Conservation (phyloP, 352 stramenopile species). For the Globisporangium okanoganense region DNA sequence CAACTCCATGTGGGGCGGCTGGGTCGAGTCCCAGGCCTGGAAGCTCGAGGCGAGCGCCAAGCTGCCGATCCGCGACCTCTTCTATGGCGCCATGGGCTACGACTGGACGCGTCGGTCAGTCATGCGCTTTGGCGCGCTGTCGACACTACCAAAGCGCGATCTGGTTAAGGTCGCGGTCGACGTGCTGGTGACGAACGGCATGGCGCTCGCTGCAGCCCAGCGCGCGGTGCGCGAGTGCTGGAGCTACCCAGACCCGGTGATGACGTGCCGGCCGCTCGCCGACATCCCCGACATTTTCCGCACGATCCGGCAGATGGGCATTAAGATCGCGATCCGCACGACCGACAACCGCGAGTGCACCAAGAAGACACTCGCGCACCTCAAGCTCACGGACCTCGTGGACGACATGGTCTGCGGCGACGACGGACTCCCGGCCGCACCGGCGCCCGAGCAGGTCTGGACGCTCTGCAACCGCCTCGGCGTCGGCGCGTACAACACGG, state of each 20-base stretch:
- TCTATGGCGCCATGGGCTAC: conserved; percentile 34
- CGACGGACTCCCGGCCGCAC: conserved; percentile 32
- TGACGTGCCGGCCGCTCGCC: conserved; percentile 21
- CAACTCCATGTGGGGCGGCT: conserved; percentile 41
- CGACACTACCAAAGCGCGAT: conserved; percentile 29
- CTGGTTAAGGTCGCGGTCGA: conserved; percentile 24
- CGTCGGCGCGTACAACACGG: conserved; percentile 31
- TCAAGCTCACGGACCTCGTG: conserved; percentile 29
- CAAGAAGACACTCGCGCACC: conserved; percentile 24
- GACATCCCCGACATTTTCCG: conserved; percentile 29
- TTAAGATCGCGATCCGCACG: conserved; percentile 51
- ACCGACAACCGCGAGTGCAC: conserved; percentile 39
- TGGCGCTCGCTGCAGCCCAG: conserved; percentile 14
- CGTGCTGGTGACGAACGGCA: conserved; percentile 25
- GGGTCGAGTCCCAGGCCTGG: conserved; percentile 34
- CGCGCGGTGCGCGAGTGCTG: conserved; percentile 21
- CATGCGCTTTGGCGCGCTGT: conserved; percentile 25
- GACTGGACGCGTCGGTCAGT: conserved; percentile 24
- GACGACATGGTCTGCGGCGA: conserved; percentile 48
- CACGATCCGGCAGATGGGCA: conserved; percentile 30
- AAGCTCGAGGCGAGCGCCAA: conserved; percentile 27
- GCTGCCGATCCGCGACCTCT: conserved; percentile 23
- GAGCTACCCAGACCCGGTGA: conserved; percentile 26
- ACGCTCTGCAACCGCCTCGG: conserved; percentile 33
- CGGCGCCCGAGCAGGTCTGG: conserved; percentile 35